Evolutionary conservation across 2,329 filamentous ascomycete species (phyloP).

Genomic region (Arthrobotrys entomopaga): DNA sequence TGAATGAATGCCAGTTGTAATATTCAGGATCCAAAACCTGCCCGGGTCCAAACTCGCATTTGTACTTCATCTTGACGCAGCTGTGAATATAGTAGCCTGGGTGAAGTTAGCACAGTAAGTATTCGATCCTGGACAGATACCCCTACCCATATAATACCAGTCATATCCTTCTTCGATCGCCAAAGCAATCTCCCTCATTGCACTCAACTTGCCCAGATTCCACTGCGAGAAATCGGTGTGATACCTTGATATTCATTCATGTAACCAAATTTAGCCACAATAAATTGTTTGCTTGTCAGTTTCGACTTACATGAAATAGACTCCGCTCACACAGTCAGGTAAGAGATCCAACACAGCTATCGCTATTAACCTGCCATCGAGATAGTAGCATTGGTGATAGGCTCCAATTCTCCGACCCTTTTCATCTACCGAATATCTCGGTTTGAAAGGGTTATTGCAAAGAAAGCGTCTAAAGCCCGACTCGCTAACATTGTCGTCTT

Average conservation of each 20-base stretch:
- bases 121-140: not conserved
- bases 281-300: no score
- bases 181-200: constrained; percentile 76
- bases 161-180: constrained; percentile 75
- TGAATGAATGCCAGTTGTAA: constrained; percentile 71
- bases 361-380: constrained; percentile 79
- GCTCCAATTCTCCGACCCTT: constrained; percentile 72
- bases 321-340: constrained; percentile 79
- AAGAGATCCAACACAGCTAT: constrained; percentile 81
- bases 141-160: constrained; percentile 76
- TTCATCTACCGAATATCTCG: constrained; percentile 63
- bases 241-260: constrained; percentile 61
- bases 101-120: constrained; percentile 14
- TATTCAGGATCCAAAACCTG: constrained; percentile 77
- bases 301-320: constrained; percentile 76
- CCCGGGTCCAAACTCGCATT: constrained; percentile 80
- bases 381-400: constrained; percentile 82
- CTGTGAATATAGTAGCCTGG: constrained; percentile 81
- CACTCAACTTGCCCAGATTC: constrained; percentile 79
- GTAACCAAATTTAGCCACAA: not conserved
- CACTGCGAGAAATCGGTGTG: constrained; percentile 77
- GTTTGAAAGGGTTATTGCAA: constrained; percentile 74
- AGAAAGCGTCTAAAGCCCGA: constrained; percentile 76
- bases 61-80: constrained; percentile 86
- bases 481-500: constrained; percentile 72